These are phyloP conservation scores for Termitomyces eurrhizus DNA, from an alignment of 768 basidiomycete genomes.

Conservation along the genomic window DNA sequence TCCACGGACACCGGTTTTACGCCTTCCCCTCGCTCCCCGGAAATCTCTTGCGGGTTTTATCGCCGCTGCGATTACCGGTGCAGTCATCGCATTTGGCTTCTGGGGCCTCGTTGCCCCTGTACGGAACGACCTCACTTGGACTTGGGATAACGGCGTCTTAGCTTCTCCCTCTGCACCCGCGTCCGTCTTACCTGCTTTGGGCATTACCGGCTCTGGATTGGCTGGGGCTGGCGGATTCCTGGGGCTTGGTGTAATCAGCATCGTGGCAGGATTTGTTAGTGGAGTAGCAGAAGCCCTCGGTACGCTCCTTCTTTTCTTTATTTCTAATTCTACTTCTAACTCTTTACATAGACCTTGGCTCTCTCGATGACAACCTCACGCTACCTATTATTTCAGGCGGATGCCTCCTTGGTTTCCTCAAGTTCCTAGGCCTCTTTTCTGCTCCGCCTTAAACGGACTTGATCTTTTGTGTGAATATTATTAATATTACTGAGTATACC, in stretches of 20 bases:
- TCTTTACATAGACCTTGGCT: constrained; percentile 63
- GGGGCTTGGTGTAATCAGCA: constrained; percentile 53
- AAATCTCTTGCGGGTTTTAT: constrained; percentile 85
- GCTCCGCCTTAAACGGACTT: constrained; percentile 11
- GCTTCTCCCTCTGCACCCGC: constrained; percentile 21
- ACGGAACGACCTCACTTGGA: constrained; percentile 45
- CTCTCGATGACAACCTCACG: constrained; percentile 86
- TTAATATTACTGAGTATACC: not conserved
- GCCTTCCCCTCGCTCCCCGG: constrained; percentile 69
- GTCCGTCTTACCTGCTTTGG: constrained; percentile 14
- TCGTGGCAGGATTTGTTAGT: constrained; percentile 72
- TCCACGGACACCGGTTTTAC: constrained; percentile 36
- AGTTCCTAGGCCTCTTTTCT: constrained; percentile 30
- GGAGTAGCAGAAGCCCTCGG: constrained; percentile 89
- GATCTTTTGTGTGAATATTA: not conserved
- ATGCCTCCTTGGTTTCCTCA: constrained; percentile 41
- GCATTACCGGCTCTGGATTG: constrained; percentile 10
- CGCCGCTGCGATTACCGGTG: constrained; percentile 73
- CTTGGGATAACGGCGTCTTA: constrained; percentile 50
- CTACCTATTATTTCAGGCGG: constrained; percentile 86
- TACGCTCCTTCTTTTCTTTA: constrained; percentile 32
- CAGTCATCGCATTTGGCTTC: constrained; percentile 61
- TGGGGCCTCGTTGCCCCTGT: constrained; percentile 62
- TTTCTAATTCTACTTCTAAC: not conserved
- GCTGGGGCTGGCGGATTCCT: constrained; percentile 34